Evolutionary conservation across 495 filamentous ascomycete species (phyloP).

Genomic region (Zalerion maritima): DNA sequence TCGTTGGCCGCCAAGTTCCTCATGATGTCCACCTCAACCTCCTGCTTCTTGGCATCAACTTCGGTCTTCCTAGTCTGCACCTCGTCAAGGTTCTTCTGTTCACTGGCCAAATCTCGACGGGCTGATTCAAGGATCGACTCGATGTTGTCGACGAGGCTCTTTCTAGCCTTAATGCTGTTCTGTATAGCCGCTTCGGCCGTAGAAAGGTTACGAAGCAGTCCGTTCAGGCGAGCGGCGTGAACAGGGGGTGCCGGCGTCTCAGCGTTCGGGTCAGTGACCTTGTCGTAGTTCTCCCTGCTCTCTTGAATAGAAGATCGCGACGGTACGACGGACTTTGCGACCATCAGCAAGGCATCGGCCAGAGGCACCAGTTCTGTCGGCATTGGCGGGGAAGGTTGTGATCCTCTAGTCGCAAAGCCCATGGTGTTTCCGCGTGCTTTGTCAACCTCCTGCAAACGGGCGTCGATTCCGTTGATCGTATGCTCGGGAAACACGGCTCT

Average conservation of each 20-base stretch:
- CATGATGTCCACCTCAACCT: slow-evolving; percentile 84
- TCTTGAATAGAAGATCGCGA: slow-evolving; percentile 45
- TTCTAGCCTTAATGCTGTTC: slow-evolving; percentile 77
- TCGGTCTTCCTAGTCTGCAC: slow-evolving; percentile 44
- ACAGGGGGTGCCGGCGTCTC: slow-evolving; percentile 65
- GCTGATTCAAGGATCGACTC: slow-evolving; percentile 71
- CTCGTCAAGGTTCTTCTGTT: slow-evolving; percentile 46
- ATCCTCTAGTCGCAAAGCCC: slow-evolving; percentile 53
- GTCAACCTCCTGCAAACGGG: slow-evolving; percentile 69
- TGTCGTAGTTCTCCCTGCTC: slow-evolving; percentile 69
- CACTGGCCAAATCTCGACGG: slow-evolving; percentile 48
- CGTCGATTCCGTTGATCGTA: slow-evolving; percentile 65
- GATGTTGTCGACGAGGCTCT: slow-evolving; percentile 57
- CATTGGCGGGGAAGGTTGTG: slow-evolving; percentile 42
- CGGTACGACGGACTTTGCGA: slow-evolving; percentile 52
- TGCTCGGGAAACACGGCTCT: slow-evolving; percentile 69
- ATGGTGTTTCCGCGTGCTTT: slow-evolving; percentile 56
- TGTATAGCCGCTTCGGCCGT: slow-evolving; percentile 85
- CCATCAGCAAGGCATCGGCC: slow-evolving; percentile 51
- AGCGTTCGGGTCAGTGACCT: slow-evolving; percentile 53
- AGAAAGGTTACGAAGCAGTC: slow-evolving; percentile 73
- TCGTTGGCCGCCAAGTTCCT: slow-evolving; percentile 47
- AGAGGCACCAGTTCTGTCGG: slow-evolving; percentile 68
- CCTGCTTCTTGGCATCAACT: slow-evolving; percentile 62
- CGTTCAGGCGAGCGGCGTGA: slow-evolving; percentile 76